These are phyloP conservation scores for Yarrowia divulgata DNA, from an alignment of 805 yeast genomes.

Conservation along the genomic window DNA sequence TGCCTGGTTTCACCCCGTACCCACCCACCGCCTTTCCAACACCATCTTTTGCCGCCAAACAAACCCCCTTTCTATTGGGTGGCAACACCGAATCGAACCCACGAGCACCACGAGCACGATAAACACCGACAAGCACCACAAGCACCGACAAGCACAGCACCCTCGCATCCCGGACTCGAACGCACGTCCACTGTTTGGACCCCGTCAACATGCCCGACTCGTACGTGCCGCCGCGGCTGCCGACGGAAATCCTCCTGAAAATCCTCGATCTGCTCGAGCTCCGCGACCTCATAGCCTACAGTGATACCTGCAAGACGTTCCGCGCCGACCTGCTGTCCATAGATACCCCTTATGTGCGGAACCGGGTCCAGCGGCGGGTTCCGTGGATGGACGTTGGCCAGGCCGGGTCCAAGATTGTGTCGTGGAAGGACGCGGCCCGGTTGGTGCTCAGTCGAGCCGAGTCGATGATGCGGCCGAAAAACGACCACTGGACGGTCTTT, in stretches of 20 bases:
- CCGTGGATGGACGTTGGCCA: conserved; percentile 14
- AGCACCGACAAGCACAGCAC: too few relatives aligned
- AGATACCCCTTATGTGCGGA: conserved; percentile 14
- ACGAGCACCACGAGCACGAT: not conserved
- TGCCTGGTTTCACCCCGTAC: too few relatives aligned
- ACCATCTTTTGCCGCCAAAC: too few relatives aligned
- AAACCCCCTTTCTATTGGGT: too few relatives aligned
- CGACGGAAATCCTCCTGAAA: conserved; percentile 16
- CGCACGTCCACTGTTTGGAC: too few relatives aligned
- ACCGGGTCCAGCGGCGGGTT: conserved; percentile 13
- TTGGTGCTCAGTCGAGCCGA: conserved; percentile 14
- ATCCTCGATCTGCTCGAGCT: conserved; percentile 14
- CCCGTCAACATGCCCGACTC: too few relatives aligned
- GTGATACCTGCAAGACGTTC: conserved; percentile 12
- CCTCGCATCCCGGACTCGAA: too few relatives aligned
- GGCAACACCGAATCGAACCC: not conserved
- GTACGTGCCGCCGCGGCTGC: conserved; percentile 10
- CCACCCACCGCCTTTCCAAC: too few relatives aligned
- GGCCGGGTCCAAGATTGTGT: not conserved
- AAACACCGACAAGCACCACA: too few relatives aligned
- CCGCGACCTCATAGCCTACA: conserved; percentile 13
- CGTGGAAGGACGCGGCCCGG: conserved; percentile 8
- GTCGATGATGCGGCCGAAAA: not conserved
- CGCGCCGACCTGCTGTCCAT: conserved; percentile 10
- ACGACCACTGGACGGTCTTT: not conserved